Evolutionary conservation across 2,329 filamentous ascomycete genomes (phyloP).

Genomic region (Dothidotthia symphoricarpi): DNA sequence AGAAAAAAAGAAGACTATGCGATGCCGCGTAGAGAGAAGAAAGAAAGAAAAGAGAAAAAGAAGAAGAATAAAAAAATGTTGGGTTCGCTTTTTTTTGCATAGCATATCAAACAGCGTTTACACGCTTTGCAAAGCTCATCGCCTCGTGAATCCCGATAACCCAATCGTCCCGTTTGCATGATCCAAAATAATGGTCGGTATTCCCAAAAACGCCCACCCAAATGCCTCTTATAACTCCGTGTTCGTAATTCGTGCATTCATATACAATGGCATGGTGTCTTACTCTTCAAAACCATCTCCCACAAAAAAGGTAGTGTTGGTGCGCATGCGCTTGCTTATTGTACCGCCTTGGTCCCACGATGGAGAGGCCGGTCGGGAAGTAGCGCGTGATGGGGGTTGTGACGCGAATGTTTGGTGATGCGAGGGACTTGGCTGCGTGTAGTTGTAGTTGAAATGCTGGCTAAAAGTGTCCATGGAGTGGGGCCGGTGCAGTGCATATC

Average conservation of each 20-base stretch:
- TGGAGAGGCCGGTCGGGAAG: slow-evolving; percentile 29
- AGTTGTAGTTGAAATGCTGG: slow-evolving; percentile 17
- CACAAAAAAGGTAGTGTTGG: slow-evolving; percentile 18
- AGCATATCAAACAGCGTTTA: too few species aligned
- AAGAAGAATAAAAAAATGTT: too few species aligned
- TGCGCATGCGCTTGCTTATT: slow-evolving; percentile 23
- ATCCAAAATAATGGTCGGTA: slow-evolving; percentile 10
- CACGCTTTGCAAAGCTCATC: too few species aligned
- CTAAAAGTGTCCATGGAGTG: slow-evolving; percentile 28
- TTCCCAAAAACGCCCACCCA: slow-evolving; percentile 7
- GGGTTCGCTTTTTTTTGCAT: too few species aligned
- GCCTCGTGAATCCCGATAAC: too few species aligned
- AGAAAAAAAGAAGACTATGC: too few species aligned
- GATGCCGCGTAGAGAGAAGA: too few species aligned
- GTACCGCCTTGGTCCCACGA: slow-evolving; percentile 28
- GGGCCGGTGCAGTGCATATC: slow-evolving; percentile 23
- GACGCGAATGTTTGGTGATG: slow-evolving; percentile 27
- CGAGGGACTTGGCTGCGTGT: slow-evolving; percentile 2
- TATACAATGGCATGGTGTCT: slow-evolving; percentile 3
- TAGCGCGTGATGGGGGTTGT: slow-evolving; percentile 24
- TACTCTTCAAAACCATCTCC: slow-evolving; percentile 19
- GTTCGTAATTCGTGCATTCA: slow-evolving; percentile 20
- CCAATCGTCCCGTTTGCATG: too few species aligned
- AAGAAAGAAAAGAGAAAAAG: too few species aligned
- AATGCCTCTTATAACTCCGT: slow-evolving; percentile 2